Conservation (phyloP, 768 basidiomycete genomes). For the Rhodosporidiobolus odoratus region DNA sequence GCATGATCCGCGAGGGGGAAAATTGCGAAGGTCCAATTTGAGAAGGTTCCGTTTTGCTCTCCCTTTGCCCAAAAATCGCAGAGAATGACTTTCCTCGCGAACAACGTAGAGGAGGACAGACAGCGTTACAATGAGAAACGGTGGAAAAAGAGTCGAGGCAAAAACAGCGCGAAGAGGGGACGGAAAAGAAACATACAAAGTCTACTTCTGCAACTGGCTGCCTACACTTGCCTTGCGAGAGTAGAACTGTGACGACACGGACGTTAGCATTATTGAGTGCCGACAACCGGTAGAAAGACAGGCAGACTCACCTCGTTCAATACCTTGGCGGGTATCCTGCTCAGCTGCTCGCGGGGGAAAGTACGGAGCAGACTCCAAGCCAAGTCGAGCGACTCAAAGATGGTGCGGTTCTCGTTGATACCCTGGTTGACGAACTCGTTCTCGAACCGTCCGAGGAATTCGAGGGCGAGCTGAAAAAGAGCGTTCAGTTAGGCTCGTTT, state of each 20-base stretch:
- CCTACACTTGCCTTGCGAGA: slow-evolving; percentile 35
- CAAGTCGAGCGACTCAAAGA: slow-evolving; percentile 94
- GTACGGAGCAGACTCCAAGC: slow-evolving; percentile 95
- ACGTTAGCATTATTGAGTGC: neutral
- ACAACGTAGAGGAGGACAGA: too few species aligned
- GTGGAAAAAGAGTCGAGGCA: too few species aligned
- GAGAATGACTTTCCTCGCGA: too few species aligned
- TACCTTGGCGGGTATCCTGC: slow-evolving; percentile 35
- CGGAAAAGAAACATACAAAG: too few species aligned
- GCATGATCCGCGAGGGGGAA: too few species aligned
- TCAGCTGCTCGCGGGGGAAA: slow-evolving; percentile 78
- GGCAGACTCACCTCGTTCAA: slow-evolving; percentile 20
- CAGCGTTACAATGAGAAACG: too few species aligned
- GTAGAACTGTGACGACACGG: slow-evolving; percentile 21
- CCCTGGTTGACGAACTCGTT: slow-evolving; percentile 96
- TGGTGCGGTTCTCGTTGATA: slow-evolving; percentile 86
- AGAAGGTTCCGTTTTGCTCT: too few species aligned
- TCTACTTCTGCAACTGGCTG: too few species aligned
- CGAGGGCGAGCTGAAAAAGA: slow-evolving; percentile 63
- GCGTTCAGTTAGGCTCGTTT: neutral
- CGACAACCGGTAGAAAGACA: neutral
- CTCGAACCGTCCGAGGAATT: slow-evolving; percentile 98
- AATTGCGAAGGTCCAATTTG: too few species aligned
- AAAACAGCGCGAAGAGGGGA: too few species aligned
- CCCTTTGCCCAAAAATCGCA: too few species aligned